These are phyloP conservation scores for Tetracentron sinense DNA, from an alignment of 164 flowering plant genomes.

Conservation along the genomic window DNA sequence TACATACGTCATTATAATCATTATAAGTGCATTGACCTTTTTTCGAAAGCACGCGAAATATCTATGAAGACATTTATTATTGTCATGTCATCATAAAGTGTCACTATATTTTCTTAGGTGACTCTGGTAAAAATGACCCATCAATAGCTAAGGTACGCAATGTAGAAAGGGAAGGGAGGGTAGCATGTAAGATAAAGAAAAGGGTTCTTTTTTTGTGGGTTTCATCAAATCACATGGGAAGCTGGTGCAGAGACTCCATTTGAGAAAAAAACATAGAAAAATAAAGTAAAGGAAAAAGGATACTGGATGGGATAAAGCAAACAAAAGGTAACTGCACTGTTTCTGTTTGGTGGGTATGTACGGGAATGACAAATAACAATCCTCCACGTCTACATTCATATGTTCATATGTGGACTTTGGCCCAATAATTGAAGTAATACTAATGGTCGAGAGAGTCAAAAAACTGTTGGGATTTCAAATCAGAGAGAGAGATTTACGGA, in stretches of 20 bases:
- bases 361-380: neutral
- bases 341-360: neutral
- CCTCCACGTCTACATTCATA: neutral
- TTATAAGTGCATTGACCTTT: too few species aligned
- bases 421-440: slow-evolving; percentile 28
- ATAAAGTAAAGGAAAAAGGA: neutral
- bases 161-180: neutral
- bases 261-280: neutral
- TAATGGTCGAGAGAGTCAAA: slow-evolving; percentile 17
- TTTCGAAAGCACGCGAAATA: too few species aligned
- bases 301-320: slow-evolving; percentile 7
- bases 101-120: too few species aligned
- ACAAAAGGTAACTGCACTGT: slow-evolving; percentile 7
- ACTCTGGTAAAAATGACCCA: too few species aligned
- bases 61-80: too few species aligned
- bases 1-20: too few species aligned
- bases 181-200: neutral
- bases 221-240: slow-evolving; percentile 9
- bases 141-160: neutral
- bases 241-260: neutral
- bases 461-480: slow-evolving; percentile 9
- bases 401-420: slow-evolving; percentile 8
- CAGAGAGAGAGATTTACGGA: neutral
- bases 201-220: neutral
- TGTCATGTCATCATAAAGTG: too few species aligned